Evolutionary conservation across 225 moss, liverwort and hornwort species (phyloP).

Genomic region (Sphagnum contortum): DNA sequence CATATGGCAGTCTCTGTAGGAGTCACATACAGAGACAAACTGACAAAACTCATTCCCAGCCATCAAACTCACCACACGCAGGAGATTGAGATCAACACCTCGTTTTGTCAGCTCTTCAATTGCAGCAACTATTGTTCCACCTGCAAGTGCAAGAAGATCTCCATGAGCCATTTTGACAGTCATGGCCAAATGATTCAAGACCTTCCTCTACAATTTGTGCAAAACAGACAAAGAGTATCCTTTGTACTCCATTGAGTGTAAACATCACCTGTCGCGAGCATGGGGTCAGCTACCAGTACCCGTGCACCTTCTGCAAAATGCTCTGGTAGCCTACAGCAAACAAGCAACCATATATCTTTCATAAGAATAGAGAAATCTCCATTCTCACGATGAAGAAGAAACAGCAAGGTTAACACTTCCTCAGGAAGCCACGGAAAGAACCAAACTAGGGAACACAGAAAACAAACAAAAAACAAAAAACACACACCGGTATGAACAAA

Average conservation of each 20-base stretch:
- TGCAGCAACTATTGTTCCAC: constrained; percentile 91
- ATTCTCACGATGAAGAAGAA: too few species aligned
- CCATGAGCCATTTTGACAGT: too few species aligned
- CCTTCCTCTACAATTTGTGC: neutral
- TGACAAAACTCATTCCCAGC: neutral
- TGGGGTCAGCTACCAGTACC: constrained; percentile 80
- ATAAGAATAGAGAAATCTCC: too few species aligned
- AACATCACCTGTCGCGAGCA: constrained; percentile 84
- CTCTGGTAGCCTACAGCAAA: constrained; percentile 65
- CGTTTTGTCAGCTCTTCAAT: constrained; percentile 69
- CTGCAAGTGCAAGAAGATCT: constrained; percentile 17
- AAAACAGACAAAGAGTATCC: neutral
- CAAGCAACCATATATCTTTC: too few species aligned
- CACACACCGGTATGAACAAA: too few species aligned
- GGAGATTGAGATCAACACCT: constrained; percentile 66
- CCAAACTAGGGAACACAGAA: neutral
- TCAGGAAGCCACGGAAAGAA: neutral
- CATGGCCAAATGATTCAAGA: neutral
- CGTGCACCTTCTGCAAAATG: constrained; percentile 62
- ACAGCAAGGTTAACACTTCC: neutral
- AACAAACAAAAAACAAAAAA: neutral
- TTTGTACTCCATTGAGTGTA: too few species aligned
- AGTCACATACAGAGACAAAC: too few species aligned
- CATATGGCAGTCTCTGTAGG: too few species aligned
- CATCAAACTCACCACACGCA: constrained; percentile 64